A percentile compares a stretch with the other conserved stretches of the same genome.
These are phyloP conservation scores for Lentinula guzmanii DNA, from an alignment of 768 basidiomycete species.

Conservation along the genomic window DNA sequence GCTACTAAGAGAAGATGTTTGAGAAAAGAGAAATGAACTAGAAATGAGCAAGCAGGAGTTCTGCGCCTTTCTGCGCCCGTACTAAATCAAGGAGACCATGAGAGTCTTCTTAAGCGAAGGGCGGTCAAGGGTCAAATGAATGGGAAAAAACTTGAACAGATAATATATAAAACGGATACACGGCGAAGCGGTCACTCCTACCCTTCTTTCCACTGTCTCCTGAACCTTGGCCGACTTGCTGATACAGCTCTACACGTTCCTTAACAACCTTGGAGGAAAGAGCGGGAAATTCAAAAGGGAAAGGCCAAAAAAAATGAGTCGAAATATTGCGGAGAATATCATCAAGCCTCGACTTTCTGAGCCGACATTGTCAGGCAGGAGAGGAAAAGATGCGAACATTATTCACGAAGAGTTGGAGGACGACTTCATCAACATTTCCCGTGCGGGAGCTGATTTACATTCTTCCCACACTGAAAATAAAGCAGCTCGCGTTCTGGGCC, in stretches of 20 bases:
- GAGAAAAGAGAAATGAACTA: neutral
- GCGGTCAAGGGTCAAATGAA: neutral
- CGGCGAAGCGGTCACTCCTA: neutral
- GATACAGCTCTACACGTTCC: neutral
- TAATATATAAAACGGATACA: neutral
- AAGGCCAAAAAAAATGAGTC: neutral
- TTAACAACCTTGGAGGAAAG: neutral
- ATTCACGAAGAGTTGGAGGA: neutral
- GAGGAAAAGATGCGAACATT: neutral
- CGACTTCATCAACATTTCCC: neutral
- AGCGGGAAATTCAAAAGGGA: neutral
- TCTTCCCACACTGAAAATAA: constrained; percentile 34
- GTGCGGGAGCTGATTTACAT: neutral
- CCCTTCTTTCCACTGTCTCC: neutral
- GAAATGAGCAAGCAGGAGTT: neutral
- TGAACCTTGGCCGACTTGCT: neutral
- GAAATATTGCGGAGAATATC: neutral
- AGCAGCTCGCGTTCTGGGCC: constrained; percentile 72
- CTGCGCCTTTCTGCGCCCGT: neutral
- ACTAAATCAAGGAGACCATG: neutral
- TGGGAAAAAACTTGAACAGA: neutral
- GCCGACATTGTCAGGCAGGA: neutral
- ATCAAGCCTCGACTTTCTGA: neutral
- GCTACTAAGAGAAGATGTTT: neutral
- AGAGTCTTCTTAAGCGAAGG: constrained; percentile 1